phyloP scores from a whole-genome alignment of 495 filamentous ascomycete species.

The Aspergillus ellipticus region DNA sequence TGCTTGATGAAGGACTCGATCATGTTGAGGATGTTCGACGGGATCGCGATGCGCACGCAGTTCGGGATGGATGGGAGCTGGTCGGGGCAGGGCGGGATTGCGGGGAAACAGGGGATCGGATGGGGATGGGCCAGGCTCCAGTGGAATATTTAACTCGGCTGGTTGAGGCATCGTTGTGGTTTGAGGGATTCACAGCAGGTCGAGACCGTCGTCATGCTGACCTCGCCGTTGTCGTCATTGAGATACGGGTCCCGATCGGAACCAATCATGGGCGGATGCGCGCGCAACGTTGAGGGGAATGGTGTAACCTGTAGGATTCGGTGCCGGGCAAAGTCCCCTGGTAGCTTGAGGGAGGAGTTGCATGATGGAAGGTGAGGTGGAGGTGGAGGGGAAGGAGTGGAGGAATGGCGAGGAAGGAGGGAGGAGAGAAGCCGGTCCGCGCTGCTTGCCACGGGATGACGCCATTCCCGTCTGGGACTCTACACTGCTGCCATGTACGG shows the following conservation, averaged over 20 bases:
- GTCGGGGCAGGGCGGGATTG: not conserved
- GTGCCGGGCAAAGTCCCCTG: not conserved
- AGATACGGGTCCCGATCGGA: slow-evolving; percentile 2
- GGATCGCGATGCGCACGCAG: not conserved
- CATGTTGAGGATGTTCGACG: slow-evolving; percentile 5
- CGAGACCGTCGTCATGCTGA: slow-evolving; percentile 26
- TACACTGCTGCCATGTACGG: too few relatives aligned
- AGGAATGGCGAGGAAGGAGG: not conserved
- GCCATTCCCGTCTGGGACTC: not conserved
- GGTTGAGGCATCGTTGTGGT: not conserved
- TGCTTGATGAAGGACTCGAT: slow-evolving; percentile 12
- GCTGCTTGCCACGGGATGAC: not conserved
- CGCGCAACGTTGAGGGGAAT: not conserved
- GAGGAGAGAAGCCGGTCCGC: not conserved
- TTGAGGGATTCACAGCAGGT: not conserved
- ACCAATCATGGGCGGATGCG: slow-evolving; percentile 2
- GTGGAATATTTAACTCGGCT: not conserved
- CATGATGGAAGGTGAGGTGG: not conserved
- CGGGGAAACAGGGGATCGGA: not conserved
- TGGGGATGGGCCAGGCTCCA: not conserved
- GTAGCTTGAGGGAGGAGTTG: not conserved
- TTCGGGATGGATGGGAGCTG: not conserved
- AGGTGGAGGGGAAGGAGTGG: not conserved
- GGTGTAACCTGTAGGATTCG: not conserved
- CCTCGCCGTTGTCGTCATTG: slow-evolving; percentile 27